Base-by-base conservation (phyloP, 805 yeast species). In the Brettanomyces sp. region DNA sequence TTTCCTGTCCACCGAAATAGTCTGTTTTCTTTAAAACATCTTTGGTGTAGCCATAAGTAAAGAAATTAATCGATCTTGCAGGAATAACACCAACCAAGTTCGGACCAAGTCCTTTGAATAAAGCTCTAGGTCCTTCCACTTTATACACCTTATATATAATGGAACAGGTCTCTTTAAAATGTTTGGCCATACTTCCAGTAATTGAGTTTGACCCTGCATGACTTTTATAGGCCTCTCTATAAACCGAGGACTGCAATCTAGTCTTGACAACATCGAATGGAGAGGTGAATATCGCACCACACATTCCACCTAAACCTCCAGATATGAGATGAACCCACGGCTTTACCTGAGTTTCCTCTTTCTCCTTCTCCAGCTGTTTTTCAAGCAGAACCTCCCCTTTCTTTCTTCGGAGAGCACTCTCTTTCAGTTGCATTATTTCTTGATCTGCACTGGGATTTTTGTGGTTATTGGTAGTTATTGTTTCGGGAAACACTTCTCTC, bases 241-340 rank as follows among this genome's bases (percentile, higher is more conserved):
- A 90, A 5, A 83, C 86, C 58, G 89, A 95, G 49, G 95, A 84
- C 63, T 93, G 99, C 46, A 93, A 68, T 57, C 99, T 74, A 0
- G 99, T 93, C 60, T 93, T 93, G 35, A 93, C 96, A 43, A 93
- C 95, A 64, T 90, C 99, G 50, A 93, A 77, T 1, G 99, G 99
- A 55, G 96, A 83, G 0, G 99, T 93, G 45, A 80, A 81, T 3
- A 91, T 67, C 2, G 99, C 96, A 24, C 99, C 99, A 30, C 91
- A 86, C 97, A 93, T 93, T 13, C 99, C 99, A 33, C 97, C 99
- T 24, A 86, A 62, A 12, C 95, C 95, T 43, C 93, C 95, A 11
- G 95, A 90, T n/a, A 85, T 85, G 59, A 85, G 85, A 65, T 85
- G 91, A 5, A 84, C 88, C 91, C 80, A 76, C 34, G 81, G 80